phyloP scores from a whole-genome alignment of 352 stramenopile species.

The Blastocystis sp. region DNA sequence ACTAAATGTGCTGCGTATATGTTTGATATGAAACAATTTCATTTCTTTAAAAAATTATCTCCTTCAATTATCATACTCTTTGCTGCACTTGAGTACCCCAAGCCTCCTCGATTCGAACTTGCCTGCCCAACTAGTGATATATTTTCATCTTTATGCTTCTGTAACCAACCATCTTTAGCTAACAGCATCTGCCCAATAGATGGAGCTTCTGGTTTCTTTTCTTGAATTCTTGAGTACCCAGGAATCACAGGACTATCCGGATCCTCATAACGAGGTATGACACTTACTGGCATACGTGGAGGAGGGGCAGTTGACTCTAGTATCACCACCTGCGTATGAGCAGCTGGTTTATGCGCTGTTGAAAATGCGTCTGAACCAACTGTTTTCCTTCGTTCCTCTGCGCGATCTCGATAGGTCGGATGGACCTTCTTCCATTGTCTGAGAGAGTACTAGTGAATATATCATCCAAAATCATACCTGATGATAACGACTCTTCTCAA shows the following conservation, averaged over 20 bases:
- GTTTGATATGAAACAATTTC: background rate
- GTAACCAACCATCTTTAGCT: conserved; percentile 23
- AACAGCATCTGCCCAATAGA: conserved; percentile 47
- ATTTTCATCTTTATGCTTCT: background rate
- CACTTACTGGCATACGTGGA: background rate
- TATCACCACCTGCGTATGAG: background rate
- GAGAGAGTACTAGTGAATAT: background rate
- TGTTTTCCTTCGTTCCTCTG: background rate
- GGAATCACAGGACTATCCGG: background rate
- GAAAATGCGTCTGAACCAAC: background rate
- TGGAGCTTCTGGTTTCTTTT: background rate
- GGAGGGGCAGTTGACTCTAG: background rate
- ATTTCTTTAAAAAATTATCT: background rate
- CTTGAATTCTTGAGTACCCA: background rate
- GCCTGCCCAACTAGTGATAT: background rate
- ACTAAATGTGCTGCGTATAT: background rate
- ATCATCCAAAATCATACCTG: background rate
- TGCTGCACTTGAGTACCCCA: background rate
- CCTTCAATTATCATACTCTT: background rate
- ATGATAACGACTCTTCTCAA: background rate
- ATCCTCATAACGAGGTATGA: no score
- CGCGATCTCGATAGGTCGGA: conserved; percentile 11
- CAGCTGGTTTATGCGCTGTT: background rate
- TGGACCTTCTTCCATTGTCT: background rate
- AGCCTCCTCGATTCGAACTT: background rate